Evolutionary conservation across 2,329 filamentous ascomycete genomes (phyloP).

Genomic region (Trichophyton mentagrophytes): DNA sequence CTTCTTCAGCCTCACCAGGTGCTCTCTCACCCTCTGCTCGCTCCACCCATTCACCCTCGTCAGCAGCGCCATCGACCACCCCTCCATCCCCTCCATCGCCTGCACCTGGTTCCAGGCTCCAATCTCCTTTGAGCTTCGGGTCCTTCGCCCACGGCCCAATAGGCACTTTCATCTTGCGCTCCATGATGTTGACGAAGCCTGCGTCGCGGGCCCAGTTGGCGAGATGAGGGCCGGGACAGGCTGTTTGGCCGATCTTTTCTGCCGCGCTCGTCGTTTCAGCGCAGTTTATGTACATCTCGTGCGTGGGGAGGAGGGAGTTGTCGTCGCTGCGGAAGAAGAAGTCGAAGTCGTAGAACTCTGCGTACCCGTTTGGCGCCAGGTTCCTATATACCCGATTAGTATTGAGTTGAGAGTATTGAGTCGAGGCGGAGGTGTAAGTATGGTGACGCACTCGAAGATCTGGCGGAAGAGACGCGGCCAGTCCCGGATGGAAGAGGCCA

Average conservation of each 20-base stretch:
- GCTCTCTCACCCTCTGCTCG: constrained; percentile 4
- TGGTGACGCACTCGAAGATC: constrained; percentile 2
- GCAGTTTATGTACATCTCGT: constrained; percentile 6
- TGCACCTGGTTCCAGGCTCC: constrained; percentile 13
- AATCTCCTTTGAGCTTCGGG: constrained; percentile 16
- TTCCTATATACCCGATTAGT: neutral
- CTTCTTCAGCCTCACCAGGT: constrained; percentile 8
- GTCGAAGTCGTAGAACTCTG: constrained; percentile 27
- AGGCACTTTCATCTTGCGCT: constrained; percentile 18
- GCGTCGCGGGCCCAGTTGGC: constrained; percentile 15
- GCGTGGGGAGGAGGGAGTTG: constrained; percentile 9
- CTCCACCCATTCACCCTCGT: constrained; percentile 16
- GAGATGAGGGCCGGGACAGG: constrained; percentile 10
- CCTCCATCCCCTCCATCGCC: constrained; percentile 16
- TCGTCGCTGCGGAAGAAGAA: constrained; percentile 8
- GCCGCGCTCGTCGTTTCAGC: constrained; percentile 1
- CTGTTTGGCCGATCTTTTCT: constrained; percentile 12
- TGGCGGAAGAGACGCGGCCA: constrained; percentile 25
- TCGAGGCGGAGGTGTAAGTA: neutral
- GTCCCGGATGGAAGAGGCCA: constrained; percentile 41
- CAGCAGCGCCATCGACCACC: constrained; percentile 14
- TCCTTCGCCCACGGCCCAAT: constrained; percentile 21
- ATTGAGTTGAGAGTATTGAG: neutral
- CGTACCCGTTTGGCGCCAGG: constrained; percentile 20
- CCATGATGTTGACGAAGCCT: constrained; percentile 17